These are phyloP conservation scores for Phlebopus sp. DNA, from an alignment of 1,284 basidiomycete species.

Conservation along the genomic window DNA sequence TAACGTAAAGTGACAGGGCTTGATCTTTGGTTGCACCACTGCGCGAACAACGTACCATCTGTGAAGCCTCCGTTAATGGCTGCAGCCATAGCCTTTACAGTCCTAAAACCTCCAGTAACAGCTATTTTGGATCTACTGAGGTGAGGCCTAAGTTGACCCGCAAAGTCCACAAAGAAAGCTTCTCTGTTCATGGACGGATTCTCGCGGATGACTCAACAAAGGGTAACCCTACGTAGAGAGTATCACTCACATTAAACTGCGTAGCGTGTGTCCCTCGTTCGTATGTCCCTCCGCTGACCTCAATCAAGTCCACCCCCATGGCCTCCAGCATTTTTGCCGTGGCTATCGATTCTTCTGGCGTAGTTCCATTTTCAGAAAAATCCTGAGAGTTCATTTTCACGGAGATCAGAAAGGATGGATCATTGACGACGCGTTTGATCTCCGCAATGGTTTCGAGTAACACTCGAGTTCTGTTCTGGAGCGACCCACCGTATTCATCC, in stretches of 20 bases:
- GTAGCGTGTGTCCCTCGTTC: conserved; percentile 29
- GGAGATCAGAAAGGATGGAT: conserved; percentile 38
- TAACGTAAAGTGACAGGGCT: conserved; percentile 5
- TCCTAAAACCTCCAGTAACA: conserved; percentile 49
- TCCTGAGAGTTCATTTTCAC: conserved; percentile 48
- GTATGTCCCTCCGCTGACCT: conserved; percentile 45
- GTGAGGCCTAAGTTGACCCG: conserved; percentile 37
- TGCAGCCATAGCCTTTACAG: conserved; percentile 38
- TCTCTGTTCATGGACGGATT: conserved; percentile 35
- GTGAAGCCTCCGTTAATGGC: conserved; percentile 32
- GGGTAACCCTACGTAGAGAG: conserved; percentile 13
- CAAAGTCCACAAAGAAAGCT: conserved; percentile 41
- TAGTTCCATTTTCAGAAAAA: conserved; percentile 20
- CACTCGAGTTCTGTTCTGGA: conserved; percentile 42
- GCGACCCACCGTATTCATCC: conserved; percentile 50
- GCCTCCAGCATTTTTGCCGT: conserved; percentile 44
- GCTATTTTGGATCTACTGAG: conserved; percentile 37
- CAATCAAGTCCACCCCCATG: conserved; percentile 48
- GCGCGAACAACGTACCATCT: conserved; percentile 22
- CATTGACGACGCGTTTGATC: conserved; percentile 27
- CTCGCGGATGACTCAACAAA: conserved; percentile 14
- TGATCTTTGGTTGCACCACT: not conserved
- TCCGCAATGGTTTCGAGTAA: conserved; percentile 38
- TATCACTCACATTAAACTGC: conserved; percentile 14
- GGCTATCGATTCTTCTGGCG: conserved; percentile 40